Percentiles rank a stretch among this genome's conserved stretches.
These are phyloP conservation scores for Phytophthora capsici DNA, from an alignment of 352 stramenopile genomes.

Conservation along the genomic window DNA sequence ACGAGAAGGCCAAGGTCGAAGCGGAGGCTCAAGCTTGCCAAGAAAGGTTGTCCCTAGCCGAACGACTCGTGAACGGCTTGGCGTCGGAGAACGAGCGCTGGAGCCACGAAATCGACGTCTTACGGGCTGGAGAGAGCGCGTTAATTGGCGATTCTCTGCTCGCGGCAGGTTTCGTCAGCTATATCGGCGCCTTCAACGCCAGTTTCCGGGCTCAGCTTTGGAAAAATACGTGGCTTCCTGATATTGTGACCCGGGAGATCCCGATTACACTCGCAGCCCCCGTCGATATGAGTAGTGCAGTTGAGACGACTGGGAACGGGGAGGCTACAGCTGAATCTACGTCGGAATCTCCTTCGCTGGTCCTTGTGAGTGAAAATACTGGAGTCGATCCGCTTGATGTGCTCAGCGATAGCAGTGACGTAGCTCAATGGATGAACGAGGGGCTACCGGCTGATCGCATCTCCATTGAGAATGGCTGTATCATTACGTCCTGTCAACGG, in stretches of 20 bases:
- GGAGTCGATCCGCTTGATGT: slow-evolving; percentile 87
- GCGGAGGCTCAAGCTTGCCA: slow-evolving; percentile 87
- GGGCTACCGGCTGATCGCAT: slow-evolving; percentile 90
- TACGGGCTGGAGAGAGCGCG: slow-evolving; percentile 73
- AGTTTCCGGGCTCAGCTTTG: slow-evolving; percentile 84
- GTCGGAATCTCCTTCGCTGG: slow-evolving; percentile 5
- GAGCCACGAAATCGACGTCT: slow-evolving; percentile 86
- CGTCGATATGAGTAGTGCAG: slow-evolving; percentile 9
- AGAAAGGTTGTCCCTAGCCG: slow-evolving; percentile 86
- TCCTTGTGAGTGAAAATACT: slow-evolving; percentile 3
- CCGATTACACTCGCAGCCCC: slow-evolving; percentile 61
- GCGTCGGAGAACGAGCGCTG: slow-evolving; percentile 91
- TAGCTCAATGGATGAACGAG: slow-evolving; percentile 94
- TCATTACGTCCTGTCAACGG: slow-evolving; percentile 87
- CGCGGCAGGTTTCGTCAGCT: slow-evolving; percentile 91
- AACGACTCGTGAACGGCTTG: slow-evolving; percentile 89
- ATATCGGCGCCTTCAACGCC: slow-evolving; percentile 92
- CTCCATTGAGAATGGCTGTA: slow-evolving; percentile 93
- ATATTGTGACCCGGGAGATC: slow-evolving; percentile 89
- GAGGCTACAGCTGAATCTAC: not conserved
- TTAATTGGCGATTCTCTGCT: slow-evolving; percentile 91
- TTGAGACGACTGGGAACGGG: slow-evolving; percentile 2
- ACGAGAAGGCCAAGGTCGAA: slow-evolving; percentile 92
- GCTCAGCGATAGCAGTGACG: slow-evolving; percentile 81
- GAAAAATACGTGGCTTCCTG: slow-evolving; percentile 87